Conservation (phyloP, 2,329 filamentous ascomycete species). For the Talaromyces sp. region DNA sequence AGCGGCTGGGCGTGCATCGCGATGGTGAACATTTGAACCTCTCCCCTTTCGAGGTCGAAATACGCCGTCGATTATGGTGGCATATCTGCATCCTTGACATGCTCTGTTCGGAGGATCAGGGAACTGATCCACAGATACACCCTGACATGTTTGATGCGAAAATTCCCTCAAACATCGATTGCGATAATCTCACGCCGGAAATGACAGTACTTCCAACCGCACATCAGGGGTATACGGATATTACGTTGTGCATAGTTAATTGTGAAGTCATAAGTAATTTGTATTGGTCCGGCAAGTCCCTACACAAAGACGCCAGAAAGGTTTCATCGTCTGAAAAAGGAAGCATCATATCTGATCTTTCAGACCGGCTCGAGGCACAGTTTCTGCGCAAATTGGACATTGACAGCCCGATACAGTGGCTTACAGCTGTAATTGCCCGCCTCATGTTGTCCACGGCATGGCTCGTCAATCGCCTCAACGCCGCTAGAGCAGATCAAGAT, state of each 20-base stretch:
- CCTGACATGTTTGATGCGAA: constrained; percentile 20
- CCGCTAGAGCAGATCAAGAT: constrained; percentile 4
- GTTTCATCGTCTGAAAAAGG: constrained; percentile 19
- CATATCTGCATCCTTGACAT: constrained; percentile 8
- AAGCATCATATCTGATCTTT: constrained; percentile 26
- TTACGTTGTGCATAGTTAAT: constrained; percentile 24
- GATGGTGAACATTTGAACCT: constrained; percentile 54
- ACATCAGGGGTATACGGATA: constrained; percentile 19
- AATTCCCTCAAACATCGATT: constrained; percentile 3
- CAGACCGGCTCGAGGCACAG: constrained; percentile 24
- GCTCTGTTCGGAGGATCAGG: constrained; percentile 11
- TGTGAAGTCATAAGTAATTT: constrained; percentile 21
- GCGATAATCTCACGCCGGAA: not conserved
- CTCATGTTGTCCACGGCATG: constrained; percentile 69
- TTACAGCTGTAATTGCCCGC: constrained; percentile 59
- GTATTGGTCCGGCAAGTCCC: constrained; percentile 15
- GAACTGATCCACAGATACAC: not conserved
- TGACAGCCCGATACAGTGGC: constrained; percentile 54
- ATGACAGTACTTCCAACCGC: not conserved
- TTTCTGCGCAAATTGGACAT: constrained; percentile 36
- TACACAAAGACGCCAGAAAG: not conserved
- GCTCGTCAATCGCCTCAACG: constrained; percentile 36
- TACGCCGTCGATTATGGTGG: constrained; percentile 12
- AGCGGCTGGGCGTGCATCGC: constrained; percentile 41
- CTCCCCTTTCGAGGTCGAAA: constrained; percentile 51